These are phyloP conservation scores for Trametes elegans DNA, from an alignment of 768 basidiomycete species.

Conservation along the genomic window DNA sequence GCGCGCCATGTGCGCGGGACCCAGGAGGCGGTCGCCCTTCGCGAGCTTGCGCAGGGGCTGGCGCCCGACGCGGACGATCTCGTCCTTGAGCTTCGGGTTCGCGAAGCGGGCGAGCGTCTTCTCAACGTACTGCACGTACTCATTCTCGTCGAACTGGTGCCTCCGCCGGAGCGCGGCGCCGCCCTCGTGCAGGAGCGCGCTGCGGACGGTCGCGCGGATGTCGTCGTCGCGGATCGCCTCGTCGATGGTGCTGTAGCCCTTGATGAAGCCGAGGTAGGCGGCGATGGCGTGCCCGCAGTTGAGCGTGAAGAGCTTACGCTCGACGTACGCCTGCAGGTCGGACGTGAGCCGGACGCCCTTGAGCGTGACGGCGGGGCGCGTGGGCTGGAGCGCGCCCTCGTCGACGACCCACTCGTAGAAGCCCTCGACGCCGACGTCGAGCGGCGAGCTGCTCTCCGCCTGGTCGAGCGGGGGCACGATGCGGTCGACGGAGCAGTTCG, in stretches of 20 bases:
- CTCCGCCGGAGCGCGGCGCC: conserved; percentile 36
- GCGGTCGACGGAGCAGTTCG: conserved; percentile 42
- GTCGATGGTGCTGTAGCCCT: conserved; percentile 32
- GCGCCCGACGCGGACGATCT: conserved; percentile 36
- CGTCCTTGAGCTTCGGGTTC: conserved; percentile 37
- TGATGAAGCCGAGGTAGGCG: conserved; percentile 38
- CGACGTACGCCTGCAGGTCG: conserved; percentile 36
- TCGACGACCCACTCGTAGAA: conserved; percentile 44
- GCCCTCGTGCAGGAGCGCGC: conserved; percentile 34
- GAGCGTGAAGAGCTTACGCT: conserved; percentile 44
- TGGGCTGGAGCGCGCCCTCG: conserved; percentile 27
- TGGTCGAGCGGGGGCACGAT: conserved; percentile 32
- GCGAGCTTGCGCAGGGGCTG: conserved; percentile 41
- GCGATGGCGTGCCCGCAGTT: conserved; percentile 40
- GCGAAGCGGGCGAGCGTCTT: conserved; percentile 34
- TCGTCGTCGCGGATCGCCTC: conserved; percentile 32
- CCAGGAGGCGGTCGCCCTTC: conserved; percentile 35
- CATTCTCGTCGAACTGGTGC: conserved; percentile 25
- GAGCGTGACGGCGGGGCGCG: conserved; percentile 26
- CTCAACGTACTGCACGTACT: conserved; percentile 33
- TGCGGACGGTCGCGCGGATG: conserved; percentile 28
- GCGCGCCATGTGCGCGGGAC: conserved; percentile 35
- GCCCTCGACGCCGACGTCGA: conserved; percentile 41
- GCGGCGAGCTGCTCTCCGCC: conserved; percentile 19
- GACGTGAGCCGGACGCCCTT: conserved; percentile 33